Conservation (phyloP, 2,329 filamentous ascomycete genomes). For the Plenodomus tracheiphilus region DNA sequence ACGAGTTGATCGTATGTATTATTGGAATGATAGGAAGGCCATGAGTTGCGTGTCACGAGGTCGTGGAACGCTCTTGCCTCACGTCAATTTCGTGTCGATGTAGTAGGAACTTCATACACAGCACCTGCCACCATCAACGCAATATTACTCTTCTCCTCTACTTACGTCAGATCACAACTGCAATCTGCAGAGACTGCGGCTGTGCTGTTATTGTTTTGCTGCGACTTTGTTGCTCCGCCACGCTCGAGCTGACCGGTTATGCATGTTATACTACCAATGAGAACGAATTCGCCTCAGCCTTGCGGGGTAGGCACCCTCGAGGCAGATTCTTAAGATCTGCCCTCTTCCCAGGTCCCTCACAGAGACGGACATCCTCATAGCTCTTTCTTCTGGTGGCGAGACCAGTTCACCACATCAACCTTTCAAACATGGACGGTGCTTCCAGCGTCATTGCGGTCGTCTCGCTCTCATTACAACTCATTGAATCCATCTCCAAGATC, state of each 20-base stretch:
- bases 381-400: background rate
- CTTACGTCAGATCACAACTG: background rate
- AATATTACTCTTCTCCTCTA: background rate
- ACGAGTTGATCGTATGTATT: background rate
- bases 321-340: background rate
- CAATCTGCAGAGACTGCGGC: background rate
- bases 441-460: constrained; percentile 20
- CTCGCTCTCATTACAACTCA: constrained; percentile 18
- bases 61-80: no score
- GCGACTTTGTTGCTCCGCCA: background rate
- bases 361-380: no score
- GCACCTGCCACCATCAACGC: no score
- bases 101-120: no score
- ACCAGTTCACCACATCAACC: background rate
- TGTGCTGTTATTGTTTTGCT: background rate
- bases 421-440: constrained; percentile 1
- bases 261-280: background rate
- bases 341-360: background rate
- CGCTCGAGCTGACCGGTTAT: background rate
- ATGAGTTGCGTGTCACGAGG: no score
- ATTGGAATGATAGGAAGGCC: background rate
- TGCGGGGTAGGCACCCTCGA: background rate
- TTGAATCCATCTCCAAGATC: constrained; percentile 11
- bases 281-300: background rate
- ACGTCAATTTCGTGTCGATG: no score